Evolutionary conservation across 1,139 yeast genomes (phyloP), one percentile per base, ranked within the genome.

Genomic region (Lodderomyces beijingensis): DNA sequence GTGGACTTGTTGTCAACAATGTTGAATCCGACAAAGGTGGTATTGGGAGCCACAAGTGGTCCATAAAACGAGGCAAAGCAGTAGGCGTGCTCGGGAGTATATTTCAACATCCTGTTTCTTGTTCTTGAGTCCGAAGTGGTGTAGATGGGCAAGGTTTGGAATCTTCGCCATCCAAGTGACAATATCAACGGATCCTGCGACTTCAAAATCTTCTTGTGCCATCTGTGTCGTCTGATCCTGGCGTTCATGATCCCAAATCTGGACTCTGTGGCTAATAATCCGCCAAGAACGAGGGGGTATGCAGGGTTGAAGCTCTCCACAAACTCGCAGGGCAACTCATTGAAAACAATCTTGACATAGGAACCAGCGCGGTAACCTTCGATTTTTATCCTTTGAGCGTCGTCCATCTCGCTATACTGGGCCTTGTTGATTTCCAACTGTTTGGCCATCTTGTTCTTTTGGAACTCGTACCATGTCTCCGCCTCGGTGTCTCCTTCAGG

Each of bases 101-200:
- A 93, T 55, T 93, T 93, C 62, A 93, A 73, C 96, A 93, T 86
- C 66, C 98, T 82, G 51, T 88, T 91, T 68, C 99, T 78, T 4
- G 98, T 89, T 62, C 99, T 73, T 4, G 97, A 91, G 59, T 93
- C 99, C 4, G 95, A 80, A 0, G 98, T 93, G 4, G 98, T 88
- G 57, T 89, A 93, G 24, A 93, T 74, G 9, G 99, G 99, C 36
- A 91, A 65, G 0, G 98, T 88, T 61, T 93, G 99, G 66, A 93
- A 93, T 59, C 99, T 74, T 65, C 99, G 78, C 99, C 98, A 93
- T 22, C 99, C 99, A 31, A 93, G 65, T 0, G 97, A 89, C 33
- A 93, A 59, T 42, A 93, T 87, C 45, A 93, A 70, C 1, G 99
- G 98, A 63, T 93, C 99, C 53, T 87, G 94, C 7, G 97, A 79